A percentile compares a stretch with the other conserved stretches of the same genome.
Conservation (phyloP, 306 rosid genomes). For the Vigna reflexopilosa region DNA sequence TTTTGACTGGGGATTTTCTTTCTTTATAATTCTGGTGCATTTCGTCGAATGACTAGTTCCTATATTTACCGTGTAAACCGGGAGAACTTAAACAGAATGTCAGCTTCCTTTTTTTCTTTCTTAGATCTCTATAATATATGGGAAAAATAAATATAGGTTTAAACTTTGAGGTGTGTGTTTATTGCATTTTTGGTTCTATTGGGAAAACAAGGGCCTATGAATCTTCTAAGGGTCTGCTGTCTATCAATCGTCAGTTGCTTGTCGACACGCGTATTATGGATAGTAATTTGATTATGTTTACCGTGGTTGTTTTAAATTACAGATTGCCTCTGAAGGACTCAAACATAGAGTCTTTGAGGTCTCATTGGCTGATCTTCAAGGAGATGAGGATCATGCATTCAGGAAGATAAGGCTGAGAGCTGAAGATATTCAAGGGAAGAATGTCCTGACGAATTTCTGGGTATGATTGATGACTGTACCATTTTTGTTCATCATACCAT, state of each 20-base stretch:
- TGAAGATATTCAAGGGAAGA: conserved; percentile 92
- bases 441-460: conserved; percentile 93
- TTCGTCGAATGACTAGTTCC: not conserved
- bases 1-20: not conserved
- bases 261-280: not conserved
- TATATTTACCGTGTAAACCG: not conserved
- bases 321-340: conserved; percentile 98
- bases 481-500: not conserved
- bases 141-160: not conserved
- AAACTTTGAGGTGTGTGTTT: too few relatives aligned
- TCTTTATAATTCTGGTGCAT: not conserved
- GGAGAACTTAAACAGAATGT: not conserved
- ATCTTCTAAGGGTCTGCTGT: not conserved
- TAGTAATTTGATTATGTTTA: not conserved
- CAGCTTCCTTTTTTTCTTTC: not conserved
- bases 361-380: conserved; percentile 95
- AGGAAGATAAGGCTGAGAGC: conserved; percentile 95
- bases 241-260: not conserved
- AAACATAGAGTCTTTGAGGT: conserved; percentile 93
- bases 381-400: conserved; percentile 92
- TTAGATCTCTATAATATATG: not conserved
- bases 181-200: conserved; percentile 4
- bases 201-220: not conserved
- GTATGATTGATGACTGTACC: conserved; percentile 46
- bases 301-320: conserved; percentile 23